These are phyloP conservation scores for Boletellus ananas DNA, from an alignment of 768 basidiomycete species.

Conservation along the genomic window DNA sequence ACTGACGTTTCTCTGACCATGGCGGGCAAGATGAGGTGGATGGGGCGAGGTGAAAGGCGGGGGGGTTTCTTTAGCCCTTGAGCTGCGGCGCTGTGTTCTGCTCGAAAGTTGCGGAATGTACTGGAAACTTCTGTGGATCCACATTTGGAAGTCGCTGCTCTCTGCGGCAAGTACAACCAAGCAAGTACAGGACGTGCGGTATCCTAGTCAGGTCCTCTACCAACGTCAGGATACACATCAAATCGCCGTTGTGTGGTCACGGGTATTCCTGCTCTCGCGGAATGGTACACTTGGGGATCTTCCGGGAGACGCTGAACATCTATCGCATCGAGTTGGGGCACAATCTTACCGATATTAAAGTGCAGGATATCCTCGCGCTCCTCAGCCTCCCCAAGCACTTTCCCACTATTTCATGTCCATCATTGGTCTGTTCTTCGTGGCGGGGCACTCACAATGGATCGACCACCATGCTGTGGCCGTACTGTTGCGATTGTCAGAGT, in stretches of 20 bases:
- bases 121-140: constrained; percentile 26
- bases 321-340: background rate
- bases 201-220: constrained; percentile 13
- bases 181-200: background rate
- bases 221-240: constrained; percentile 85
- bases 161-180: background rate
- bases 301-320: constrained; percentile 24
- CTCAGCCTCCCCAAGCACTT: constrained; percentile 66
- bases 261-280: constrained; percentile 79
- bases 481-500: constrained; percentile 41
- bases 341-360: constrained; percentile 70
- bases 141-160: constrained; percentile 13
- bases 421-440: background rate
- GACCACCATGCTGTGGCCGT: constrained; percentile 89
- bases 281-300: constrained; percentile 61
- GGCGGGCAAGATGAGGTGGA: constrained; percentile 16
- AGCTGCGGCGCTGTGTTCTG: constrained; percentile 22
- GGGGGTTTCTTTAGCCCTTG: constrained; percentile 22
- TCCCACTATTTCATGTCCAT: constrained; percentile 52
- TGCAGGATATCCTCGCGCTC: constrained; percentile 79
- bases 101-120: constrained; percentile 32
- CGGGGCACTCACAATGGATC: constrained; percentile 69
- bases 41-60: constrained; percentile 7
- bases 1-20: constrained; percentile 72
- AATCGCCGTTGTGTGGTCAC: constrained; percentile 90